phyloP scores from a whole-genome alignment of 208 protist genomes.

The Crithidia brevicula region DNA sequence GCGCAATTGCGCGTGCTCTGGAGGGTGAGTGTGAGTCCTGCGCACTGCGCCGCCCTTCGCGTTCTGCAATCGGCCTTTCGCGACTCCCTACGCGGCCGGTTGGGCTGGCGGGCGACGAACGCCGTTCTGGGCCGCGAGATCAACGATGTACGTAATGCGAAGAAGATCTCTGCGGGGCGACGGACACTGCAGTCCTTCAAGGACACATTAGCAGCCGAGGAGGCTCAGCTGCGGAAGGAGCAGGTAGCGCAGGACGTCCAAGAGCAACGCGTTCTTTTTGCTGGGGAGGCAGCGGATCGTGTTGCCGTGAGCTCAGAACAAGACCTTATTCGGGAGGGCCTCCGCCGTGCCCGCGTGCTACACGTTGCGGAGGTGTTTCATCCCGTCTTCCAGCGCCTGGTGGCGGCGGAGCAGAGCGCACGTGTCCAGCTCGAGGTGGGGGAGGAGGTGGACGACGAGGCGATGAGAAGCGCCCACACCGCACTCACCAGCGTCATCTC shows the following conservation, averaged over 20 bases:
- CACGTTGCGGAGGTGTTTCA: constrained; percentile 15
- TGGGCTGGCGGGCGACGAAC: constrained; percentile 70
- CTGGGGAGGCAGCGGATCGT: constrained; percentile 43
- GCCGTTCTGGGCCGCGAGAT: constrained; percentile 56
- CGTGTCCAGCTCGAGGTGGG: constrained; percentile 33
- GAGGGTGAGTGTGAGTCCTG: constrained; percentile 17
- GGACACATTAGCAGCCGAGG: constrained; percentile 36
- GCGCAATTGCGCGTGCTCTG: constrained; percentile 18
- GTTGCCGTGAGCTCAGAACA: constrained; percentile 43
- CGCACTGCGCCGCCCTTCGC: constrained; percentile 28
- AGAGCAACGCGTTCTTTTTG: constrained; percentile 25
- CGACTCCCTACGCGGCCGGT: constrained; percentile 36
- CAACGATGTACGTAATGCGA: constrained; percentile 36
- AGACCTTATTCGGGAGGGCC: constrained; percentile 25
- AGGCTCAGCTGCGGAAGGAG: constrained; percentile 38
- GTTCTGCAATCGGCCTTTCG: constrained; percentile 58
- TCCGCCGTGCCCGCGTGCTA: constrained; percentile 11
- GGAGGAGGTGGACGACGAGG: constrained; percentile 28
- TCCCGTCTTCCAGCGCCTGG: constrained; percentile 6
- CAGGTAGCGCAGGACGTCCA: constrained; percentile 32
- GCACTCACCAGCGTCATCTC: constrained; percentile 1
- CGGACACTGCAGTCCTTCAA: constrained; percentile 41
- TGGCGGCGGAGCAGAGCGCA: neutral
- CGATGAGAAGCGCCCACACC: neutral
- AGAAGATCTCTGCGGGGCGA: constrained; percentile 42